Base-by-base conservation (phyloP, 2,329 filamentous ascomycete species). In the Alternaria arbusti region DNA sequence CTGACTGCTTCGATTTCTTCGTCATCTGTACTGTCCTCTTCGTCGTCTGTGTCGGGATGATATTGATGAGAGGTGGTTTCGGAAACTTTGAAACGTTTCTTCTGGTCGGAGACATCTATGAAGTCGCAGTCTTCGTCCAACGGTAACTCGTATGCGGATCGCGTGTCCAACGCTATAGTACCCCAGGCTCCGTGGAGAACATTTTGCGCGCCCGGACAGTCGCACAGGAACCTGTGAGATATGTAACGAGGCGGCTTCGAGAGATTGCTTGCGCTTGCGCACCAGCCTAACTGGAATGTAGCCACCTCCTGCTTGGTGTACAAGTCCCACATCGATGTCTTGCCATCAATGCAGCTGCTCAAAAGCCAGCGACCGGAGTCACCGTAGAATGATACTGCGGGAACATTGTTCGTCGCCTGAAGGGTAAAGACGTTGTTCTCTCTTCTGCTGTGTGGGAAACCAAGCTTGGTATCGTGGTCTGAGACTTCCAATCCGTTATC, bases 341-440 rank as follows among this genome's bases (percentile, higher is more conserved):
- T 76, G 25, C 87, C 86, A 36, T 81, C 73, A 49, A 90, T 88
- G 65, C 87, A 86, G 11, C 84, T 86, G 57, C 86, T 87, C 26
- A 87, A 74, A 56, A 90, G 82, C 85, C 86, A 89, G 56, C 81
- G 79, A 6, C 86, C 87, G 25, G 83, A 79, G 40, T 82, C 87
- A 65, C 89, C 89, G 63, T 87, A 83, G 71, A 90, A 90, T 0
- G 83, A 81, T 20, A 90, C 81, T 49, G 81, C 82, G 2, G 88
- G 88, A 17, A 90, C 87, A 67, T 90, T 90, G 9, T 75, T 62
- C 4, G 46, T 40, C 9, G 65, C 69, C 4, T 22, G 40, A 15
- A 76, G 66, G n/a, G 61, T 69, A 5, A 78, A 67, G 13, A 67
- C 30, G 25, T 68, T 70, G 44, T 78, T 68, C 17, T 61, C 52